Evolutionary conservation across 345 rosid genomes (phyloP).

Genomic region (Adansonia digitata): DNA sequence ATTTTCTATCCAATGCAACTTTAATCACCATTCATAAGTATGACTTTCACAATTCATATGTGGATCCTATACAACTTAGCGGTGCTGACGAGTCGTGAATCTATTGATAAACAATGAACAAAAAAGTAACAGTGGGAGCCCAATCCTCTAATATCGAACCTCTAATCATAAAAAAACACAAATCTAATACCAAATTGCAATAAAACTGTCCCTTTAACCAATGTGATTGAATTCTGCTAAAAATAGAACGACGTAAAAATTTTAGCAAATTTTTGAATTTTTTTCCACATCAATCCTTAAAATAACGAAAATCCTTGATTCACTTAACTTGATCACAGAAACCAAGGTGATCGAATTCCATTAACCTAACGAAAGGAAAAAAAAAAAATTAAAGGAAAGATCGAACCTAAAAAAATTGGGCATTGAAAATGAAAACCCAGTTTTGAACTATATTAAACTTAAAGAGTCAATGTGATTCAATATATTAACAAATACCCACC

Average conservation of each 20-base stretch:
- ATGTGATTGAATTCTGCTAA: not conserved
- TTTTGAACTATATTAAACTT: conserved; percentile 10
- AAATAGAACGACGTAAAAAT: not conserved
- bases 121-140: not conserved
- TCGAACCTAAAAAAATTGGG: not conserved
- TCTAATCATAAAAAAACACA: not conserved
- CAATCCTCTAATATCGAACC: not conserved
- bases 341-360: conserved; percentile 1
- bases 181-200: not conserved
- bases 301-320: not conserved
- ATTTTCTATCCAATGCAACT: not conserved
- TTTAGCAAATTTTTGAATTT: not conserved
- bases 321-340: conserved; percentile 1
- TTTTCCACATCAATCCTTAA: not conserved
- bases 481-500: not conserved
- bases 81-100: not conserved
- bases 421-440: not conserved
- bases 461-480: conserved; percentile 2
- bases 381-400: not conserved
- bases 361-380: not conserved
- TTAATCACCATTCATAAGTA: not conserved
- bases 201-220: not conserved
- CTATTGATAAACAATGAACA: not conserved
- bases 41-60: not conserved
- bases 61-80: not conserved